Evolutionary conservation across 192 early-diverging fungal species (phyloP).

Genomic region (Dissophora globulifera): DNA sequence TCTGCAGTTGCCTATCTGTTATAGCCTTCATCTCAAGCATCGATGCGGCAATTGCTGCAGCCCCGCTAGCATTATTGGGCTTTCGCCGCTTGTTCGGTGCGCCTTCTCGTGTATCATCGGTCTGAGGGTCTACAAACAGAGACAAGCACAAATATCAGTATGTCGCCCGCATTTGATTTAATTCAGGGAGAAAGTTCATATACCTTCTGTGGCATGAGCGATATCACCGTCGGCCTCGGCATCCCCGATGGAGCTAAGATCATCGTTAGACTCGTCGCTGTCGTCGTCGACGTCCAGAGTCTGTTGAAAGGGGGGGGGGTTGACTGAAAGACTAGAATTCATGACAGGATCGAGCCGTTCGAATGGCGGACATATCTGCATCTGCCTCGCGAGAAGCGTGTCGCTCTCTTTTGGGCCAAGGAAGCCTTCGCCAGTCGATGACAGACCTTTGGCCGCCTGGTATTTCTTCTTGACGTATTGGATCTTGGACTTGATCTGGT

Average conservation of each 20-base stretch:
- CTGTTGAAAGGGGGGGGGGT: neutral
- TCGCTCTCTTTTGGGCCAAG: neutral
- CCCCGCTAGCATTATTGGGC: neutral
- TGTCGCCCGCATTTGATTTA: too few species aligned
- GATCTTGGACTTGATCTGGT: constrained; percentile 4
- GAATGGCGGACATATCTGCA: constrained; percentile 4
- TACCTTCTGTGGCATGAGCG: too few species aligned
- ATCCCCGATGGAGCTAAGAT: neutral
- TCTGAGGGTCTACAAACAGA: neutral
- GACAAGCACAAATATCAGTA: too few species aligned
- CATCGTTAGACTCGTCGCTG: neutral
- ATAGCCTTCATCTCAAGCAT: neutral
- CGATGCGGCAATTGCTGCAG: neutral
- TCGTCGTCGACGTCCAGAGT: neutral
- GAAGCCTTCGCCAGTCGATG: neutral
- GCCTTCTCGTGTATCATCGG: neutral
- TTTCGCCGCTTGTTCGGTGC: neutral
- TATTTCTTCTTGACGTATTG: constrained; percentile 2
- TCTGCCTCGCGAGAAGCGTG: neutral
- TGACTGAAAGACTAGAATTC: constrained; percentile 6
- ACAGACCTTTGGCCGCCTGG: neutral
- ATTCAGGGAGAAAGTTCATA: too few species aligned
- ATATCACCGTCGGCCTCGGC: neutral
- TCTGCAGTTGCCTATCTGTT: neutral
- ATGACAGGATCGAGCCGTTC: neutral